Base-by-base conservation (phyloP, 1,139 yeast genomes). In the Debaryomyces subglobosus region DNA sequence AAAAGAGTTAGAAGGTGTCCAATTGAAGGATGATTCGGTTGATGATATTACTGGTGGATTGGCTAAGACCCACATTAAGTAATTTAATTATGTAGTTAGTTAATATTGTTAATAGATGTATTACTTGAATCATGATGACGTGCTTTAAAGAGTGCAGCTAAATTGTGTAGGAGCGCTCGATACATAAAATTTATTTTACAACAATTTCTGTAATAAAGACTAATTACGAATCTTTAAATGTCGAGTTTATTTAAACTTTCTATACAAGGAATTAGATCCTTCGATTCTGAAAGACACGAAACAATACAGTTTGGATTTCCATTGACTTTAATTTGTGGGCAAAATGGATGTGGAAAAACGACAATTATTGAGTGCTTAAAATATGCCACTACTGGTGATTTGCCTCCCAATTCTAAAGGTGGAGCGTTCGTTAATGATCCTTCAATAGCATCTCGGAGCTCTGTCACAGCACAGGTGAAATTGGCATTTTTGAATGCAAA, bases 341-440 rank as follows among this genome's bases (percentile, higher is more conserved):
- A 89, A 51, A 95, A 95, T 69, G 99, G 99, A 37, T 87, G 97
- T 35, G 99, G 99, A n/a, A 95, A 95, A 65, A 95, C 99, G 53
- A 92, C 99, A 1, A 86, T 95, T 47, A 95, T 95, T 53, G 99
- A 95, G 65, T 91, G 97, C 63, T 73, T 95, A 51, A 84, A 91
- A 62, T 94, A 92, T 65, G 95, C 96, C 18, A 89, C 99, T 10
- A 94, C 99, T 0, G 99, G 99, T 5, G 95, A 88, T 60, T 71
- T 92, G 52, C 99, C 99, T 0, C 99, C 99, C 2, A 92, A 92
- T 61, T 85, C 95, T 43, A 91, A 89, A 65, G 97, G 96, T 45
- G 98, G 98, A 4, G 98, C 98, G 1, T 95, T 95, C 64, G 83
- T 95, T 5, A 95, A 92, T 63, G 99, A 95, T 71, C 99, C 99